Conservation (phyloP, 371 early-diverging fungal species). For the Mucor ambiguus region DNA sequence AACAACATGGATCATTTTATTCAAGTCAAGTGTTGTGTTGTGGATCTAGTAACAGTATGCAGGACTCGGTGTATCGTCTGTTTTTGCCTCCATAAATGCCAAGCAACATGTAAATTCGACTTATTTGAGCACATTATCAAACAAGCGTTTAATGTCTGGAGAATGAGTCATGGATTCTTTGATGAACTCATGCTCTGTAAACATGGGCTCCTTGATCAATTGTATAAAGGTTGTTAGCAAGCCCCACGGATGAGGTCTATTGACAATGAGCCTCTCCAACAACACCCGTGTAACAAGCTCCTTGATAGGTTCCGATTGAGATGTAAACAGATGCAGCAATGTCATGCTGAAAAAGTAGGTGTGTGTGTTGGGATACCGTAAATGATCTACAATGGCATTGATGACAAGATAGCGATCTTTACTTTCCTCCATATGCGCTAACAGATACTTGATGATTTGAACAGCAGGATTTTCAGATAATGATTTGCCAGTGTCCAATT, state of each 20-base stretch:
- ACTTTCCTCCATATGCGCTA: constrained; percentile 7
- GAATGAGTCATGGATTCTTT: constrained; percentile 42
- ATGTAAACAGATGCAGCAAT: constrained; percentile 78
- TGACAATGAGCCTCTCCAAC: constrained; percentile 94
- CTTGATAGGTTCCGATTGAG: constrained; percentile 65
- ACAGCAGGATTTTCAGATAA: constrained; percentile 34
- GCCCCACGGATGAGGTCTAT: constrained; percentile 99
- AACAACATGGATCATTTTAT: background rate
- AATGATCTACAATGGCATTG: constrained; percentile 90
- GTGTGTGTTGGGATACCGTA: constrained; percentile 96
- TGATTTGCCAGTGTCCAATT: constrained; percentile 19
- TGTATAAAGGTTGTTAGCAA: constrained; percentile 94
- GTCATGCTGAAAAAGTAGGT: constrained; percentile 88
- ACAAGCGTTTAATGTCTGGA: constrained; percentile 68
- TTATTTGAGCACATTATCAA: constrained; percentile 67
- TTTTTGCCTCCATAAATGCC: too few relatives aligned
- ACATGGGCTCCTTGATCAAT: constrained; percentile 84
- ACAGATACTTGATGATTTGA: constrained; percentile 33
- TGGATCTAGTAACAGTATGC: too few relatives aligned
- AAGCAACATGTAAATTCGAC: background rate
- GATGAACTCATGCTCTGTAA: constrained; percentile 79
- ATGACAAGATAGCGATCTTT: constrained; percentile 82
- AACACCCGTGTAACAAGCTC: constrained; percentile 94
- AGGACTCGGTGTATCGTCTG: too few relatives aligned
- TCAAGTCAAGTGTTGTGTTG: too few relatives aligned